A percentile compares a stretch with the other conserved stretches of the same genome.
phyloP scores from a whole-genome alignment of 345 rosid species.

The Crucihimalaya himalaica region DNA sequence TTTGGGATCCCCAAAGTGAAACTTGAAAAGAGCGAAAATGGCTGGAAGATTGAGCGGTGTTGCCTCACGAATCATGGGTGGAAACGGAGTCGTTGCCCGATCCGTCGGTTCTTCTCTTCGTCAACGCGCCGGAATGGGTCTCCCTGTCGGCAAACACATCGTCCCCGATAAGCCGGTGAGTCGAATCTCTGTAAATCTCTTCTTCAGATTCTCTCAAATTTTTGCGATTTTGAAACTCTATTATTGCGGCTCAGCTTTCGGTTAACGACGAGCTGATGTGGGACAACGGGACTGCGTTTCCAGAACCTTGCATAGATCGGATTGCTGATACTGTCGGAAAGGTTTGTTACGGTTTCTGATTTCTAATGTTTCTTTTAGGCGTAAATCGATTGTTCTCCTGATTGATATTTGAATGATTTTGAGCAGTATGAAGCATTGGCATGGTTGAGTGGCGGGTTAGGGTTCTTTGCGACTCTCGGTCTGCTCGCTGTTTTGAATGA shows the following conservation, averaged over 20 bases:
- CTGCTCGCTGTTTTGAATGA: slow-evolving; percentile 77
- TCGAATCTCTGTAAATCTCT: neutral
- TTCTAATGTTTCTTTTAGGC: neutral
- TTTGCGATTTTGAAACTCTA: slow-evolving; percentile 11
- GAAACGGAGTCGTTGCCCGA: slow-evolving; percentile 76
- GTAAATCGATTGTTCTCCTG: neutral
- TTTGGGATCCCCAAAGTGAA: slow-evolving; percentile 11
- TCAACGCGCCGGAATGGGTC: slow-evolving; percentile 93
- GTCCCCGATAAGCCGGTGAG: slow-evolving; percentile 94
- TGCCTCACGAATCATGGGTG: slow-evolving; percentile 82
- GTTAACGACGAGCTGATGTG: slow-evolving; percentile 87
- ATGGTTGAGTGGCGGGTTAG: slow-evolving; percentile 93
- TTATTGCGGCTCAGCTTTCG: slow-evolving; percentile 49
- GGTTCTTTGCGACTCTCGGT: slow-evolving; percentile 78
- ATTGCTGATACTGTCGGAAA: slow-evolving; percentile 97
- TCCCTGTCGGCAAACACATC: slow-evolving; percentile 91
- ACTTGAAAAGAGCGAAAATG: slow-evolving; percentile 45
- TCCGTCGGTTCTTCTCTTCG: slow-evolving; percentile 80
- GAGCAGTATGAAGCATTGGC: slow-evolving; percentile 93
- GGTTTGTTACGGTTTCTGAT: slow-evolving; percentile 38
- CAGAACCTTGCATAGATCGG: slow-evolving; percentile 97
- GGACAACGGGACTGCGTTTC: slow-evolving; percentile 94
- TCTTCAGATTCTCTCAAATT: neutral
- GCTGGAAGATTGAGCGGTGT: slow-evolving; percentile 79
- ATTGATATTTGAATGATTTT: neutral